Percentiles rank a stretch among this genome's conserved stretches.
phyloP scores from a whole-genome alignment of 768 basidiomycete species.

The Thelephora ganbajun region DNA sequence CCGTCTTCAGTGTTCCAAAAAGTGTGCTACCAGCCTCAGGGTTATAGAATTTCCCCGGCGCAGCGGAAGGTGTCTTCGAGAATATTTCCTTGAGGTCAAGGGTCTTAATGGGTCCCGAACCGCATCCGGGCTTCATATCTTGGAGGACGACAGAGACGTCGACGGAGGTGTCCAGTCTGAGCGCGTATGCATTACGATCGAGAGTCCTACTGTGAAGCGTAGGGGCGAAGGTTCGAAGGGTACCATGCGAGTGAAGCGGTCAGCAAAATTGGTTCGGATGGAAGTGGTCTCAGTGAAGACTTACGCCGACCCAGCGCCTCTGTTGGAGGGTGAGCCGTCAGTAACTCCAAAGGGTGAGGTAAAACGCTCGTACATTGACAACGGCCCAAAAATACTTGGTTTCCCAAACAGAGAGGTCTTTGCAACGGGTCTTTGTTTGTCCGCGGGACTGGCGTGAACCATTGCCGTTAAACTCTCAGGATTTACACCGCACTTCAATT shows the following conservation, averaged over 20 bases:
- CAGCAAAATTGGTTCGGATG: no score
- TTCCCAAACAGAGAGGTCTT: neutral
- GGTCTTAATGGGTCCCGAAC: neutral
- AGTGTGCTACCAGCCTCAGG: constrained; percentile 5
- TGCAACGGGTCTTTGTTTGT: neutral
- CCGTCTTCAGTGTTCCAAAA: constrained; percentile 9
- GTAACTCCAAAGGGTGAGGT: neutral
- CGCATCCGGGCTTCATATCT: neutral
- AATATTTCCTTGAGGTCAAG: neutral
- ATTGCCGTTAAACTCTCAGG: neutral
- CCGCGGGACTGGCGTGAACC: neutral
- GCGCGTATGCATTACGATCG: neutral
- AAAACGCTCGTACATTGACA: neutral
- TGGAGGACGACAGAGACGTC: neutral
- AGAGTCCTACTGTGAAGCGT: neutral
- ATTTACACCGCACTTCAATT: neutral
- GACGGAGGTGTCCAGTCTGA: neutral
- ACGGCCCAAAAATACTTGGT: neutral
- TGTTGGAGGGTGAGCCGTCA: neutral
- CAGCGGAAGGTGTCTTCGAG: neutral
- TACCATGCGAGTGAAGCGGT: neutral
- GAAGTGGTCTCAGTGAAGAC: neutral
- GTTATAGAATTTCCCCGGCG: constrained; percentile 12
- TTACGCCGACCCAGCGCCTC: neutral
- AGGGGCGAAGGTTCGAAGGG: neutral